Evolutionary conservation across 371 early-diverging fungal genomes (phyloP), one percentile per base, ranked within the genome.

Genomic region (Catenaria anguillulae): DNA sequence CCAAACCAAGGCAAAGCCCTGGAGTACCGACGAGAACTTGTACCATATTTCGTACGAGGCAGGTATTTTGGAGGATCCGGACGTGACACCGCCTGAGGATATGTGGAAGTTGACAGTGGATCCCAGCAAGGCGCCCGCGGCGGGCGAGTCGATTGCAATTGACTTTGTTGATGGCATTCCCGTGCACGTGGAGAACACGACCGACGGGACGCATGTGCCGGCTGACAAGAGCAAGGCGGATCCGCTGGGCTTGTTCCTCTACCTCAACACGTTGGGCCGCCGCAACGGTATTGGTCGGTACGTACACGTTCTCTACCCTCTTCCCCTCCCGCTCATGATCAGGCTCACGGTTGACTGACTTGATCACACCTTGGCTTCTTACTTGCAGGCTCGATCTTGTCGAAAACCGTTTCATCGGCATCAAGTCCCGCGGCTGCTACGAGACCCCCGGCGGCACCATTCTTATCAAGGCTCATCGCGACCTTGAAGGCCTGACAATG

Each of bases 1-100:
- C 61, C 97, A 97, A 77, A 95, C 97, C 26, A 81, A 85, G 40
- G 84, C 89, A 72, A 93, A 94, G 82, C 95, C 97, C 50, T 97
- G 94, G 94, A 90, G 91, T 19, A 94, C 93, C n/a, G 97, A 97
- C 74, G 97, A 94, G 77, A 97, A 95, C 82, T 73, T 97, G 71
- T 95, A 87, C 86, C 97, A 96, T 76, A 96, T 93, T 75, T 90
- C 91, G 36, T 94, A 89, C 68, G 97, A 96, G 76, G 58, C 58
- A 34, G 58, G 58, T 10, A 35, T 58, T 2, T 24, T 58, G 21
- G 79, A 79, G 63, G 92, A 97, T 69, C 97, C 97, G 61, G 81
- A 86, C 70, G 79, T 83, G 60, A 92, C 92, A 34, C 94, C 97
- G 62, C 93, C 94, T 68, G 83, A 81, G 73, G 92, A 95, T 67